Conservation (phyloP, 176 grass and related monocot species). For the Themeda triandra region DNA sequence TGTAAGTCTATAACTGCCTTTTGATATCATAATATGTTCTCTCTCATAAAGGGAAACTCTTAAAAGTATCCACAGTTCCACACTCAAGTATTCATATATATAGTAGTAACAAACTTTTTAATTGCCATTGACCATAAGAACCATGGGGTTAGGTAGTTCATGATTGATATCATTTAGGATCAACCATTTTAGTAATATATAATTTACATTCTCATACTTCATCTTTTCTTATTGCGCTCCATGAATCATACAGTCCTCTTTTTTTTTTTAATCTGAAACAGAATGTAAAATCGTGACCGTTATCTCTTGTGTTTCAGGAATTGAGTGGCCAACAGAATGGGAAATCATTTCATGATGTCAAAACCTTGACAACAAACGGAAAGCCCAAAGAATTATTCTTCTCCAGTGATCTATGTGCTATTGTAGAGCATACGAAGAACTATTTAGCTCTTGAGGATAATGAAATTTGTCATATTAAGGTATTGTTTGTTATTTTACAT, state of each 20-base stretch:
- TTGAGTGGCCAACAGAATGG: constrained; percentile 52
- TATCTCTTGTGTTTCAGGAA: constrained; percentile 46
- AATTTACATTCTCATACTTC: background rate
- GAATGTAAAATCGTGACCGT: background rate
- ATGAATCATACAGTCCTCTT: background rate
- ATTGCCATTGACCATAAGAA: background rate
- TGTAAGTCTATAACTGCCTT: background rate
- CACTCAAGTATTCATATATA: background rate
- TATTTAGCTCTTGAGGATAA: constrained; percentile 86
- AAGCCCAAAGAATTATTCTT: constrained; percentile 93
- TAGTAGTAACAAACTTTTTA: background rate
- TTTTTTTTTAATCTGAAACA: background rate
- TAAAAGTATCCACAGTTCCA: background rate
- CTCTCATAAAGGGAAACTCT: background rate
- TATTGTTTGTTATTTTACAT: constrained; percentile 32
- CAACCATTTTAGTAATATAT: background rate
- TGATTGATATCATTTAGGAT: background rate
- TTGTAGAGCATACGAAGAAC: constrained; percentile 95
- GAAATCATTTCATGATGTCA: constrained; percentile 73
- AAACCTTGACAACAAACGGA: constrained; percentile 67
- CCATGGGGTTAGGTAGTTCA: background rate
- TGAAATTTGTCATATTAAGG: constrained; percentile 95
- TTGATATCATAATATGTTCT: background rate
- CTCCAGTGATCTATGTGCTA: constrained; percentile 92
- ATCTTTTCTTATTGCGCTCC: background rate